Percentiles rank a stretch among this genome's conserved stretches.
These are phyloP conservation scores for Penicillium crustosum DNA, from an alignment of 2,329 filamentous ascomycete genomes.

Conservation along the genomic window DNA sequence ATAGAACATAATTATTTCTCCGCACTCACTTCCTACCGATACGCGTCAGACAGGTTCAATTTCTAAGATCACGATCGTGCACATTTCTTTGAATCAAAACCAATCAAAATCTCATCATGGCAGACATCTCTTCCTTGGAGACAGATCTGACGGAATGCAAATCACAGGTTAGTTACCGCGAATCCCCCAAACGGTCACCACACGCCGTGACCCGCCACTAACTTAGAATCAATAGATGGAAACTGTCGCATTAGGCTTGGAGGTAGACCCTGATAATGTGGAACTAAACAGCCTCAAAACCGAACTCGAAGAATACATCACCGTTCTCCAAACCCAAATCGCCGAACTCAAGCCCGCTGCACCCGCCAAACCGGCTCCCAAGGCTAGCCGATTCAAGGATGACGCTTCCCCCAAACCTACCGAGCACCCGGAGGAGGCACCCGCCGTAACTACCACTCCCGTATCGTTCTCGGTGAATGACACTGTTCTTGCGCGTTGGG, in stretches of 20 bases:
- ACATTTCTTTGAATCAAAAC: neutral
- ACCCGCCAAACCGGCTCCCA: slow-evolving; percentile 51
- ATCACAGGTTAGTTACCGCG: slow-evolving; percentile 49
- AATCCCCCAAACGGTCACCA: neutral
- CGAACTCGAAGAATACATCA: slow-evolving; percentile 80
- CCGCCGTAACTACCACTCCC: slow-evolving; percentile 48
- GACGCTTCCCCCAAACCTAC: slow-evolving; percentile 55
- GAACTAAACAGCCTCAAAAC: slow-evolving; percentile 74
- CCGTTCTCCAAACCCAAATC: slow-evolving; percentile 74
- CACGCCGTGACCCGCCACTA: slow-evolving; percentile 5
- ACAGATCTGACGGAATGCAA: slow-evolving; percentile 60
- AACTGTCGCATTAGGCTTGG: slow-evolving; percentile 71
- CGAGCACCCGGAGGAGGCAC: slow-evolving; percentile 51
- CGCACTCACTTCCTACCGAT: neutral
- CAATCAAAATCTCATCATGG: slow-evolving; percentile 32
- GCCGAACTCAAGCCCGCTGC: slow-evolving; percentile 70
- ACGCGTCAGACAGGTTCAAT: neutral
- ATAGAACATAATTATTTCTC: neutral
- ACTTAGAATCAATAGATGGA: slow-evolving; percentile 62
- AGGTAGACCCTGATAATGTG: slow-evolving; percentile 75
- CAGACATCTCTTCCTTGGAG: slow-evolving; percentile 46
- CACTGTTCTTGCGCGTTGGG: slow-evolving; percentile 84
- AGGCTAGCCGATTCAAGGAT: slow-evolving; percentile 76
- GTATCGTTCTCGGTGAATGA: slow-evolving; percentile 82
- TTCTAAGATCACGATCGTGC: neutral